Evolutionary conservation across 352 stramenopile species (phyloP).

Genomic region (Globisporangium uncinulatum): DNA sequence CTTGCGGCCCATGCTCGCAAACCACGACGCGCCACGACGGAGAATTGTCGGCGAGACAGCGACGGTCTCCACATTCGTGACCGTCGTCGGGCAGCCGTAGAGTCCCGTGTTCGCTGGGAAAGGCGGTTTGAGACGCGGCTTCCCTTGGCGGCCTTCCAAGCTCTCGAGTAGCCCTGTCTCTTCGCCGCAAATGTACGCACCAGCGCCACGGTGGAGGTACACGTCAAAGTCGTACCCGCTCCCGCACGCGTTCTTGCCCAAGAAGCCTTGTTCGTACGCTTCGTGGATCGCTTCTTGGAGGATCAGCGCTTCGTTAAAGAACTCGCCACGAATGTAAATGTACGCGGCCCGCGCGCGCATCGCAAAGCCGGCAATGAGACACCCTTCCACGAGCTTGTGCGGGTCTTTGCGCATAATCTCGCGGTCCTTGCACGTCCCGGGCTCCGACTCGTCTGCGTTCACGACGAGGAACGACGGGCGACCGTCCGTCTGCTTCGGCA

Average conservation of each 20-base stretch:
- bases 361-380: slow-evolving; percentile 96
- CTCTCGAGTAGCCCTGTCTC: slow-evolving; percentile 98
- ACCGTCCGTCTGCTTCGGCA: slow-evolving; percentile 99
- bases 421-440: slow-evolving; percentile 99
- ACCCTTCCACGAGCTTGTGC: slow-evolving; percentile 99
- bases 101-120: slow-evolving; percentile 99
- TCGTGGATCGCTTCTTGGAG: slow-evolving; percentile 99
- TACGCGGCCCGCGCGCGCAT: slow-evolving; percentile 98
- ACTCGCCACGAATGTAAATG: slow-evolving; percentile 99
- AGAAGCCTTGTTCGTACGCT: slow-evolving; percentile 94
- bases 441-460: slow-evolving; percentile 99
- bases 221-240: slow-evolving; percentile 99
- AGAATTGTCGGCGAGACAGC: slow-evolving; percentile 98
- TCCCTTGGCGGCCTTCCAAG: slow-evolving; percentile 96
- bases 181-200: slow-evolving; percentile 99
- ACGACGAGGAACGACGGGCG: slow-evolving; percentile 99
- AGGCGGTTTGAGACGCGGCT: slow-evolving; percentile 97
- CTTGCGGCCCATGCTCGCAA: slow-evolving; percentile 94
- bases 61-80: slow-evolving; percentile 99
- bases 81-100: slow-evolving; percentile 98
- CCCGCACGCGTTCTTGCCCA: slow-evolving; percentile 96
- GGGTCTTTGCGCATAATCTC: slow-evolving; percentile 99
- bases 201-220: slow-evolving; percentile 98
- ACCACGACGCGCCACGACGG: slow-evolving; percentile 95
- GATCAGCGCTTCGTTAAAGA: slow-evolving; percentile 99